These are phyloP conservation scores for Mucor lusitanicus DNA, from an alignment of 371 early-diverging fungal species.

Conservation along the genomic window DNA sequence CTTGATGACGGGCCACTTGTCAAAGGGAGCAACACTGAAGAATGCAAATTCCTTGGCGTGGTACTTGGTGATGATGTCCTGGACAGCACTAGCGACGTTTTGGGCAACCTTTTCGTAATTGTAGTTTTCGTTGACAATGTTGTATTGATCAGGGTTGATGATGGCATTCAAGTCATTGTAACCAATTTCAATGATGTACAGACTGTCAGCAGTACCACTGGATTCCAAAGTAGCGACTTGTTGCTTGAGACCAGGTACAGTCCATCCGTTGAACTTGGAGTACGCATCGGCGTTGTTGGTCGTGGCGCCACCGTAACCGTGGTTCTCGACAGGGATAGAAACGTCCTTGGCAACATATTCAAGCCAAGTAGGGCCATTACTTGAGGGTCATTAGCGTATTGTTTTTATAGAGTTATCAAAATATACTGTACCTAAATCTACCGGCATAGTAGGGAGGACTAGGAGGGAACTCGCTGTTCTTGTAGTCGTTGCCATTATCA, in stretches of 20 bases:
- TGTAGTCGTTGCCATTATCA: constrained; percentile 28
- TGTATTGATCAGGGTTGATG: constrained; percentile 25
- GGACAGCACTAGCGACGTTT: constrained; percentile 12
- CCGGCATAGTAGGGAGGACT: too few species aligned
- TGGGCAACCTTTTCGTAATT: constrained; percentile 15
- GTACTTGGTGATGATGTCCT: constrained; percentile 17
- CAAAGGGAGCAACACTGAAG: constrained; percentile 22
- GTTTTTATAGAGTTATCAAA: too few species aligned
- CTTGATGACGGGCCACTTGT: constrained; percentile 8
- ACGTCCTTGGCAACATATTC: constrained; percentile 45
- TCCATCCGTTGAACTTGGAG: constrained; percentile 20
- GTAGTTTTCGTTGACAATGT: constrained; percentile 8
- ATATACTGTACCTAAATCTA: too few species aligned
- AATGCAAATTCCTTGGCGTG: constrained; percentile 17
- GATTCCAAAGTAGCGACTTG: constrained; percentile 11
- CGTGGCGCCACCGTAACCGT: constrained; percentile 60
- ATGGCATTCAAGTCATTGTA: constrained; percentile 31
- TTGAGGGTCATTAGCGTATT: too few species aligned
- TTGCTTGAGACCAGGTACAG: constrained; percentile 24
- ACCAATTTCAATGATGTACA: constrained; percentile 28
- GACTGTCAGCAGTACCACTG: constrained; percentile 14
- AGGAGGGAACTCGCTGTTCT: constrained; percentile 21
- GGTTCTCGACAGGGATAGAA: constrained; percentile 13
- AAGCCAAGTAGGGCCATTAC: constrained; percentile 61
- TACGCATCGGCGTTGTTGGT: constrained; percentile 37